phyloP scores from a whole-genome alignment of 441 rosid species.

The Brassica hybrid region DNA sequence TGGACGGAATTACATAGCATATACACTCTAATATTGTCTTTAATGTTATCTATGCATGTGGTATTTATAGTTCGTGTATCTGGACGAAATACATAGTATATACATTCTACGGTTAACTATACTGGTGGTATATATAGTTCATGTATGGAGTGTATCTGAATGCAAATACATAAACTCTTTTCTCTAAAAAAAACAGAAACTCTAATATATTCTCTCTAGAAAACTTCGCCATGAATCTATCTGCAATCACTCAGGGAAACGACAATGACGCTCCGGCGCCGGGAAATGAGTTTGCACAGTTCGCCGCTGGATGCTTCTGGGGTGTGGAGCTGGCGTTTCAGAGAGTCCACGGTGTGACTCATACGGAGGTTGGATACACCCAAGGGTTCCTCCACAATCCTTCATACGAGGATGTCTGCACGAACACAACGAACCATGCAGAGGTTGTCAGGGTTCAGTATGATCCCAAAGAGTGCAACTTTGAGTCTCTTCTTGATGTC shows the following conservation, averaged over 20 bases:
- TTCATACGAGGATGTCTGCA: constrained; percentile 70
- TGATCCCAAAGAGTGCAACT: constrained; percentile 75
- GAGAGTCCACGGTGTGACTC: not conserved
- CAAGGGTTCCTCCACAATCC: constrained; percentile 75
- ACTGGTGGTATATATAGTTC: not conserved
- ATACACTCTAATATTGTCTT: not conserved
- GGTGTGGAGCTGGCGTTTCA: not conserved
- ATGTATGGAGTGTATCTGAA: not conserved
- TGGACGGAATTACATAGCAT: not conserved
- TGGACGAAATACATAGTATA: not conserved
- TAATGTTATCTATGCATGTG: not conserved
- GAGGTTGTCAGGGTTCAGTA: constrained; percentile 90
- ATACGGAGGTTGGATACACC: constrained; percentile 50
- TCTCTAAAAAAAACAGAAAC: not conserved
- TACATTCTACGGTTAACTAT: not conserved
- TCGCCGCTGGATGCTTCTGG: constrained; percentile 45
- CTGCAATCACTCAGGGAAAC: constrained; percentile 59
- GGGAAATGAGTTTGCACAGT: constrained; percentile 72
- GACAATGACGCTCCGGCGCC: constrained; percentile 75
- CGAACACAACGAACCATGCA: constrained; percentile 64
- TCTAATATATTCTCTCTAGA: constrained; percentile 23
- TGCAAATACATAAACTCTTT: not conserved
- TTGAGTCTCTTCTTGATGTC: constrained; percentile 63
- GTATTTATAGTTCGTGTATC: not conserved
- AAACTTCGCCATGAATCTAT: not conserved